Conservation (phyloP, 805 yeast genomes). For the Scheffersomyces spartinae region DNA sequence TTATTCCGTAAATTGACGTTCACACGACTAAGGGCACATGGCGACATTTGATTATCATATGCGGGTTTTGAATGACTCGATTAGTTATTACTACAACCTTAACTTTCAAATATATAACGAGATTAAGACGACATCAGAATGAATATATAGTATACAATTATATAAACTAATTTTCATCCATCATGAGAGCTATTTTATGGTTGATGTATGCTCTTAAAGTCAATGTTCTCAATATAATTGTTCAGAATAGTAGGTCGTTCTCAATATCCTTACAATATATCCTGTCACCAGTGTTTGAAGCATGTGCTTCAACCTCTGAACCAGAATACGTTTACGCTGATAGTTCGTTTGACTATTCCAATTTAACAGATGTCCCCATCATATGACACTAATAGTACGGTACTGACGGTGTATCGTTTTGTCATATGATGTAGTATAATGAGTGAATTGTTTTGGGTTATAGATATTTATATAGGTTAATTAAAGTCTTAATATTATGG, state of each 20-base stretch:
- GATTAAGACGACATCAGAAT: not conserved
- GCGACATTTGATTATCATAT: no score
- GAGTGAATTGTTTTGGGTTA: conserved; percentile 1
- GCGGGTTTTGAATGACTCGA: no score
- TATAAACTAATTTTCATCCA: conserved; percentile 1
- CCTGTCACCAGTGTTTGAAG: conserved; percentile 20
- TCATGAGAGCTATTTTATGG: conserved; percentile 22
- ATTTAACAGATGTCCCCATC: conserved; percentile 22
- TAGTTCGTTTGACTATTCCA: conserved; percentile 10
- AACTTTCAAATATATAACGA: no score
- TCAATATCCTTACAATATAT: conserved; percentile 19
- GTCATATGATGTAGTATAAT: not conserved
- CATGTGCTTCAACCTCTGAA: conserved; percentile 14
- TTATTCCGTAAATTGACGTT: no score
- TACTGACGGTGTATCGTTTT: no score
- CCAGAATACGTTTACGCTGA: conserved; percentile 14
- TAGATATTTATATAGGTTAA: conserved; percentile 13
- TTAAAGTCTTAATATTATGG: conserved; percentile 14
- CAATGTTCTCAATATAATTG: conserved; percentile 23
- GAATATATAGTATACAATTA: no score
- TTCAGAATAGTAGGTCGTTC: conserved; percentile 19
- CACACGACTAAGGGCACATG: no score
- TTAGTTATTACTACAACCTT: no score
- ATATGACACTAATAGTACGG: conserved; percentile 1
- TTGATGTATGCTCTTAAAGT: conserved; percentile 24